Base-by-base conservation (phyloP, 2,329 filamentous ascomycete genomes). In the Fusarium clavum region DNA sequence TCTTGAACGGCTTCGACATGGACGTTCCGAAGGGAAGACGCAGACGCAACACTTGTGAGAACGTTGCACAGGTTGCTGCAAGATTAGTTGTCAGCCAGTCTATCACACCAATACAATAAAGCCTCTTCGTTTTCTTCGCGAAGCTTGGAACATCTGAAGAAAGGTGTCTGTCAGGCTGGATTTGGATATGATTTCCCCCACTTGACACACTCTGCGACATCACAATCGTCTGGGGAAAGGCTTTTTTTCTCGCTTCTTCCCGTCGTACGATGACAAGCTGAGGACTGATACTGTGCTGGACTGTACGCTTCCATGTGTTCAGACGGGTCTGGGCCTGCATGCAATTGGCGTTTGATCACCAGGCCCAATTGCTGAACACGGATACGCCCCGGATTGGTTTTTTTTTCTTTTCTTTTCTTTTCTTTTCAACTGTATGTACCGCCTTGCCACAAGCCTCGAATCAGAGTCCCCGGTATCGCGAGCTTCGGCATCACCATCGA, bases 181-280 rank as follows among this genome's bases (percentile, higher is more conserved):
- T 67, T 49, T 24, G 63, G 58, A 38, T 40, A 59, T 48, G 66
- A 63, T 61, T 61, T 27, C 70, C 70, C 64, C 73, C 73, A 72
- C 72, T 68, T 75, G 73, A 75, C 70, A 63, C 66, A 57, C 55
- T 59, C 52, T 43, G 32, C 67, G 48, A 64, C 64, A 65, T 65
- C 53, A 63, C 53, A 54, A 57, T 64, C 52, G 34, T 60, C 68
- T 64, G 68, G 72, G 57, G 69, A 64, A 63, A 57, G 44, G 44
- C 32, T 41, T 53, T 24, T 29, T 62, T 29, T 62, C 64, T 70
- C 64, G 57, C 61, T 61, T 60, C 54, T 70, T 65, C 57, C 64
- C 64, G 73, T 75, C 73, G 73, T 75, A 75, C 73, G 73, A 75
- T 75, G 61, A 49, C 54, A 54, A 65, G 63, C 46, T 43, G 32